These are phyloP conservation scores for Aspergillus sp. DNA, from an alignment of 2,329 filamentous ascomycete species.

Conservation along the genomic window DNA sequence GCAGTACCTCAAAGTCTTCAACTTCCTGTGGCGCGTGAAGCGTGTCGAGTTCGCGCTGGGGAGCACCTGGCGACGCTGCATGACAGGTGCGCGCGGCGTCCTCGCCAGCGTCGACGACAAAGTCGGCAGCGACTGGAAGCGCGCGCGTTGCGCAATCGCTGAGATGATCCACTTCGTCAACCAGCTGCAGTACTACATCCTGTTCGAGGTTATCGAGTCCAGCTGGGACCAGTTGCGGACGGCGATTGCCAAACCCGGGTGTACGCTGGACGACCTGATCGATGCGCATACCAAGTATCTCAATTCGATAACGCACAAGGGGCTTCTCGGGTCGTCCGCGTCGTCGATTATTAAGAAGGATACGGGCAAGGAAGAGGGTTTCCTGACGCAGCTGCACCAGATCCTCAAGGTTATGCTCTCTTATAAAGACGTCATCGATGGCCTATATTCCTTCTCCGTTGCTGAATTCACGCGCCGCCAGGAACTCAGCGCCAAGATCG, in stretches of 20 bases:
- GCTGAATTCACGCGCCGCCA: constrained; percentile 90
- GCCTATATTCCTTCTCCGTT: constrained; percentile 87
- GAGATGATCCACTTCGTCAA: constrained; percentile 99
- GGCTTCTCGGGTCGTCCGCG: constrained; percentile 65
- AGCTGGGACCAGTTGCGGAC: constrained; percentile 87
- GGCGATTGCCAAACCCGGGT: constrained; percentile 72
- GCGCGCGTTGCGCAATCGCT: constrained; percentile 74
- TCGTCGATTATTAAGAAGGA: constrained; percentile 15
- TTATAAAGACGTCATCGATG: constrained; percentile 89
- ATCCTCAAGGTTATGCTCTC: constrained; percentile 87
- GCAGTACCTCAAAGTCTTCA: constrained; percentile 98
- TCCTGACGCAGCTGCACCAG: constrained; percentile 85
- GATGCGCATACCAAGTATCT: constrained; percentile 84
- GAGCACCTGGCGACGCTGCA: constrained; percentile 87
- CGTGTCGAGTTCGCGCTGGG: constrained; percentile 89
- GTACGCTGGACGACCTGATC: constrained; percentile 91
- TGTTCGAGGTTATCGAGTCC: constrained; percentile 96
- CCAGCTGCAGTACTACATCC: constrained; percentile 95
- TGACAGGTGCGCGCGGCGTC: constrained; percentile 90
- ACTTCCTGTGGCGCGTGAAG: constrained; percentile 97
- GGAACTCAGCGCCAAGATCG: constrained; percentile 66
- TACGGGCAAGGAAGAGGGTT: constrained; percentile 58
- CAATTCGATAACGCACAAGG: constrained; percentile 90
- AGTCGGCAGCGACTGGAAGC: constrained; percentile 77
- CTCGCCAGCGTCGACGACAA: constrained; percentile 66